Evolutionary conservation across 805 yeast species (phyloP), one percentile per base, ranked within the genome.

Genomic region (Middelhovenomyces tepae): DNA sequence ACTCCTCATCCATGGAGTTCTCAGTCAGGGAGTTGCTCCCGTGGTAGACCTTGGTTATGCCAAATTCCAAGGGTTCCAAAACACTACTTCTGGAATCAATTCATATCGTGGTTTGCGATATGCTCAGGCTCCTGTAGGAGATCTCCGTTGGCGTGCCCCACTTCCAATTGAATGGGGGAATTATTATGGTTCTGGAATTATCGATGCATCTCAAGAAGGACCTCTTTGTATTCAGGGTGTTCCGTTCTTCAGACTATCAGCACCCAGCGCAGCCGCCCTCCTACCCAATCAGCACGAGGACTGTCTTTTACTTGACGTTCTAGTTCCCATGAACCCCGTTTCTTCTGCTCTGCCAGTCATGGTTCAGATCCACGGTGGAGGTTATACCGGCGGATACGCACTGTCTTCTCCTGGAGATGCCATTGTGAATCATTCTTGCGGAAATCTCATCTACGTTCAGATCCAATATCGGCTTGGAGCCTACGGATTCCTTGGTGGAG

Each of bases 321-420:
- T 46, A 19, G 41, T 37, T 7, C 58, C 59, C 1, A 16, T 34
- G 4, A 39, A 45, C 3, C 33, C 29, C 6, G 17, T 16, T 7
- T 8, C 17, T 15, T 18, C 20, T 6, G 29, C 20, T 11, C n/a
- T n/a, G 22, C 56, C 58, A 1, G 57, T 54, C 8, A 45, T 45
- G 28, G 40, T 50, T 10, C 56, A 57, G 54, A 47, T 59, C 24
- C 59, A 57, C 34, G 65, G 64, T 10, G 64, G 65, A 22, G 52
- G 59, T 2, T 57, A 51, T 32, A 14, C 34, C 3, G 45, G 42
- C 13, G 60, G 62, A 16, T 19, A 46, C 11, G 22, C 27, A 3
- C 41, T 49, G 2, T 45, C 51, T 7, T 14, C 31, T n/a, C 31
- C 34, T 7, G 39, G 45, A 16, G 28, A 42, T 7, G 44, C 50